Evolutionary conservation across 2,329 filamentous ascomycete species (phyloP), one percentile per base, ranked within the genome.

Genomic region (Dactylellina haptotyla): DNA sequence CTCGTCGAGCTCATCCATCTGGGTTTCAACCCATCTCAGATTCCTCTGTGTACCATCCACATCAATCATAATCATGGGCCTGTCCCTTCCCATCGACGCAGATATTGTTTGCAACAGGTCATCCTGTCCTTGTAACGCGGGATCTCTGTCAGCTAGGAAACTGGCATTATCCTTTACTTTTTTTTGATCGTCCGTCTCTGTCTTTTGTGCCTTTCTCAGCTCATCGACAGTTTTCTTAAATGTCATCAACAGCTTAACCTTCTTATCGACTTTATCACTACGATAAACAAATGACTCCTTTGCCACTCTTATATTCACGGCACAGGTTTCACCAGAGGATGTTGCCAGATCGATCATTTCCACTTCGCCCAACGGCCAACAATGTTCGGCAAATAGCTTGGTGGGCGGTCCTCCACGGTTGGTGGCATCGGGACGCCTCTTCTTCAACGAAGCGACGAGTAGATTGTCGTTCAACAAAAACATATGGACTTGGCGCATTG

Each of bases 11-110:
- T 96, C 92, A 79, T 99, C 95, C 80, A 99, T 91, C 81, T 98
- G 92, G 58, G 89, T 88, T 80, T 99, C 95, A 0, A 99, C 92
- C 92, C 92, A 97, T 59, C 94, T 90, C 50, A 99, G 85, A 79
- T 95, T 97, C 80, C 98, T 92, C 80, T 97, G 93, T 78, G 96
- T 96, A 53, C 95, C 95, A 78, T 98, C 95, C 12, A 97, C 92
- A 78, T 99, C 95, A 76, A 99, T 93, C 63, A 97, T 87, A 82
- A 97, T 90, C 74, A 84, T 87, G 16, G 83, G 83, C 39, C 84
- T 83, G 80, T 96, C 91, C 79, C 92, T 92, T 77, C 90, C 88
- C 58, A 76, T 75, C n/a, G 76, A 76, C 75, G 89, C 88, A 1
- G 92, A 92, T 8, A 93, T 82, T 5, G 87, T 90, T 79, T 95